Percentiles rank a stretch among this genome's conserved stretches.
These are phyloP conservation scores for Fusarium mexicanum DNA, from an alignment of 2,329 filamentous ascomycete species.

Conservation along the genomic window DNA sequence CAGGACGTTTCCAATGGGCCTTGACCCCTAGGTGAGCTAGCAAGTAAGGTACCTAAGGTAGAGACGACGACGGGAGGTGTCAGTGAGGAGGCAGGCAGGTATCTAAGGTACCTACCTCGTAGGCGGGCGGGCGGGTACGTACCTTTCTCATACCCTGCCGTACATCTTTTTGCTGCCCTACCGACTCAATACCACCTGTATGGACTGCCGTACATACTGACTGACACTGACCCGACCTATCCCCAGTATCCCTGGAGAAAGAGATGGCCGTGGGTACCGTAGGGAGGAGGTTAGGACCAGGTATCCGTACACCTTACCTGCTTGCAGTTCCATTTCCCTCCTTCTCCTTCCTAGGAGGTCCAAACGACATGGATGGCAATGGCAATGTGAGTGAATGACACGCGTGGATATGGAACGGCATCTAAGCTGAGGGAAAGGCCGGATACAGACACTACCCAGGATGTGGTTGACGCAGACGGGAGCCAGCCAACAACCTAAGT, in stretches of 20 bases:
- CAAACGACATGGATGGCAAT: constrained; percentile 3
- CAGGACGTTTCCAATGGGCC: neutral
- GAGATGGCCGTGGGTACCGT: neutral
- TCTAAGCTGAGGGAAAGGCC: constrained; percentile 7
- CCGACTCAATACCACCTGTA: neutral
- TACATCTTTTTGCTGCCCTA: neutral
- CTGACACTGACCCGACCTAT: neutral
- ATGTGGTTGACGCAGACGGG: constrained; percentile 9
- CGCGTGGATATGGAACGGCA: neutral
- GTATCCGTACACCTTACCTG: neutral
- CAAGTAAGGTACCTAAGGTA: neutral
- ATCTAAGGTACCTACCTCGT: neutral
- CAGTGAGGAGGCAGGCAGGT: neutral
- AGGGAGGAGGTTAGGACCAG: neutral
- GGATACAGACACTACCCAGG: constrained; percentile 15
- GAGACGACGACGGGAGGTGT: neutral
- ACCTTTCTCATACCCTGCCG: neutral
- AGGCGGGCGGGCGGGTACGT: neutral
- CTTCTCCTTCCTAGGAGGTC: neutral
- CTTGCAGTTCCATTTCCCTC: neutral
- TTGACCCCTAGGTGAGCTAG: neutral
- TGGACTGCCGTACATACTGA: neutral
- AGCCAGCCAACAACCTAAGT: constrained; percentile 4
- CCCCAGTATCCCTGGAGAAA: neutral
- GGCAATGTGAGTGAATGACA: neutral